Evolutionary conservation across 2,329 filamentous ascomycete genomes (phyloP).

Genomic region (Fusarium nodosum): DNA sequence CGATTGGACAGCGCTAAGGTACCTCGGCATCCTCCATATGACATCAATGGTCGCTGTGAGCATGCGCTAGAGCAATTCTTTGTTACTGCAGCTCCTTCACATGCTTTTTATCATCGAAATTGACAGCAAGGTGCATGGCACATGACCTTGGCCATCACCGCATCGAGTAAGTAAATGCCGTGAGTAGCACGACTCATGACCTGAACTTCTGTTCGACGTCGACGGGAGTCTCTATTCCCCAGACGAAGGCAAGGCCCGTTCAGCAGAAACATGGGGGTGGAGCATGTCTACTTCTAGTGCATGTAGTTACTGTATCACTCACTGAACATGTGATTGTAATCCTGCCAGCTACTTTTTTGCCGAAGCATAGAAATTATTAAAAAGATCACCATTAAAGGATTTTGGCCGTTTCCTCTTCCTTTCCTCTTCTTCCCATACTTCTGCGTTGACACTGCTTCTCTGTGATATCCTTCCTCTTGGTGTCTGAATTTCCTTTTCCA

Average conservation of each 20-base stretch:
- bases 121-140: constrained; percentile 37
- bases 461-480: constrained; percentile 8
- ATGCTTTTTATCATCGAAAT: constrained; percentile 30
- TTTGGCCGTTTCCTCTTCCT: constrained; percentile 2
- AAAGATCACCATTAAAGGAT: constrained; percentile 19
- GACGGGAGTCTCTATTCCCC: constrained; percentile 22
- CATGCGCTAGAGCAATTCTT: constrained; percentile 25
- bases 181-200: constrained; percentile 41
- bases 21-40: constrained; percentile 49
- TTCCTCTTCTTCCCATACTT: constrained; percentile 7
- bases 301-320: not conserved
- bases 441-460: constrained; percentile 8
- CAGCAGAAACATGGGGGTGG: constrained; percentile 30
- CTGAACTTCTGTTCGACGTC: constrained; percentile 14
- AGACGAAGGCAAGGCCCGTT: constrained; percentile 3
- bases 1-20: constrained; percentile 38
- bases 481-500: constrained; percentile 14
- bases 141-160: constrained; percentile 45
- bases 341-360: constrained; percentile 28
- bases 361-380: constrained; percentile 45
- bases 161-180: constrained; percentile 34
- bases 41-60: constrained; percentile 42
- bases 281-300: constrained; percentile 15
- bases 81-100: constrained; percentile 38
- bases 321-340: constrained; percentile 47